Evolutionary conservation across 805 yeast genomes (phyloP).

Genomic region (Schwanniomyces polymorphus): DNA sequence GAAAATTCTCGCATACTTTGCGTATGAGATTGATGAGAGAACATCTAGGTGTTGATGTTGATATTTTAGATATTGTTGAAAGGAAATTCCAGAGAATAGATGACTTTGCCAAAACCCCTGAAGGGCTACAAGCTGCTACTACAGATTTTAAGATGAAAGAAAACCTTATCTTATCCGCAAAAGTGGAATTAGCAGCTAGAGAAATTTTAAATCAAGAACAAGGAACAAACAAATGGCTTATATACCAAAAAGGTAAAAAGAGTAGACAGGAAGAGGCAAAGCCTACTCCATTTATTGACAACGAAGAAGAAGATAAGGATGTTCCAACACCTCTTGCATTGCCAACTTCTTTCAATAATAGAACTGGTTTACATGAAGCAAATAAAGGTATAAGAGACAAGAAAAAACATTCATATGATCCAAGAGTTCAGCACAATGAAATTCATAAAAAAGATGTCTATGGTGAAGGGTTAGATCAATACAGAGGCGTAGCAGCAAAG

Average conservation of each 20-base stretch:
- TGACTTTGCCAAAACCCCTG: slow-evolving; percentile 38
- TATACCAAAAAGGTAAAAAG: slow-evolving; percentile 20
- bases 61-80: slow-evolving; percentile 77
- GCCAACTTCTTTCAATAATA: slow-evolving; percentile 72
- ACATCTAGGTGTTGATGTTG: slow-evolving; percentile 93
- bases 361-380: slow-evolving; percentile 75
- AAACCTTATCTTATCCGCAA: slow-evolving; percentile 51
- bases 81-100: slow-evolving; percentile 59
- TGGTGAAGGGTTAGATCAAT: slow-evolving; percentile 74
- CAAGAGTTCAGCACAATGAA: slow-evolving; percentile 70
- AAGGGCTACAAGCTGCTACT: slow-evolving; percentile 49
- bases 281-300: slow-evolving; percentile 26
- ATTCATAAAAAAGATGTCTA: slow-evolving; percentile 69
- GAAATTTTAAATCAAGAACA: slow-evolving; percentile 53
- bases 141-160: slow-evolving; percentile 34
- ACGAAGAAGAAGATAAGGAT: slow-evolving; percentile 21
- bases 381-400: slow-evolving; percentile 82
- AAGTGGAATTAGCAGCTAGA: slow-evolving; percentile 74
- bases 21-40: slow-evolving; percentile 94
- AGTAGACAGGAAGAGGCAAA: slow-evolving; percentile 8
- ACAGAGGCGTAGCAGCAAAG: slow-evolving; percentile 45
- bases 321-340: slow-evolving; percentile 33
- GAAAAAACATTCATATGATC: slow-evolving; percentile 78
- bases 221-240: slow-evolving; percentile 52
- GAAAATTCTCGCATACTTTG: slow-evolving; percentile 84